A percentile compares a stretch with the other conserved stretches of the same genome.
These are phyloP conservation scores for Iris macrosiphon DNA, from an alignment of 106 monocot genomes.

Conservation along the genomic window DNA sequence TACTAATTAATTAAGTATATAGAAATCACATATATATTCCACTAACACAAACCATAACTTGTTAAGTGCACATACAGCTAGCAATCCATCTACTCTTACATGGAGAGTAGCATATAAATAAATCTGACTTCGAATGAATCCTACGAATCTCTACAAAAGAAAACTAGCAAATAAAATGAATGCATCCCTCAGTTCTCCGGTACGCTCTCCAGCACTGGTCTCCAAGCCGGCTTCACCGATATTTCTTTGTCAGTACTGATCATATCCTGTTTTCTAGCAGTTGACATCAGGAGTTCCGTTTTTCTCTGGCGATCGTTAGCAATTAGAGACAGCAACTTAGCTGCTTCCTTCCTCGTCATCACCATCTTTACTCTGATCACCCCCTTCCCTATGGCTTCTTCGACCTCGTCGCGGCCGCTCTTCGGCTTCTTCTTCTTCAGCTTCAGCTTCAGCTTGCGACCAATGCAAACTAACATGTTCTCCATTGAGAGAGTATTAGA, in stretches of 20 bases:
- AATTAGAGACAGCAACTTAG: neutral
- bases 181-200: constrained; percentile 25
- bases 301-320: neutral
- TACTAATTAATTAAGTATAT: too few species aligned
- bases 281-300: neutral
- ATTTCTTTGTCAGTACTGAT: too few species aligned
- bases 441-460: neutral
- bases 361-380: neutral
- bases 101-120: too few species aligned
- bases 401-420: neutral
- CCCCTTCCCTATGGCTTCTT: neutral
- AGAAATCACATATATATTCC: too few species aligned
- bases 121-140: too few species aligned
- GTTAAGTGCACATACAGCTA: too few species aligned
- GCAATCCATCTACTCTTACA: too few species aligned
- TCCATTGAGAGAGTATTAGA: neutral
- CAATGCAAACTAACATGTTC: neutral
- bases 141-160: too few species aligned
- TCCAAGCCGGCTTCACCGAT: too few species aligned
- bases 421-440: neutral
- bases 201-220: neutral
- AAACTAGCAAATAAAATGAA: too few species aligned
- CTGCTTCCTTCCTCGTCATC: neutral
- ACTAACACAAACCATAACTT: too few species aligned
- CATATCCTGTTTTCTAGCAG: too few species aligned